A percentile compares a stretch with the other conserved stretches of the same genome.
Conservation (phyloP, 176 grass and related monocot genomes). For the Olyra latifolia region DNA sequence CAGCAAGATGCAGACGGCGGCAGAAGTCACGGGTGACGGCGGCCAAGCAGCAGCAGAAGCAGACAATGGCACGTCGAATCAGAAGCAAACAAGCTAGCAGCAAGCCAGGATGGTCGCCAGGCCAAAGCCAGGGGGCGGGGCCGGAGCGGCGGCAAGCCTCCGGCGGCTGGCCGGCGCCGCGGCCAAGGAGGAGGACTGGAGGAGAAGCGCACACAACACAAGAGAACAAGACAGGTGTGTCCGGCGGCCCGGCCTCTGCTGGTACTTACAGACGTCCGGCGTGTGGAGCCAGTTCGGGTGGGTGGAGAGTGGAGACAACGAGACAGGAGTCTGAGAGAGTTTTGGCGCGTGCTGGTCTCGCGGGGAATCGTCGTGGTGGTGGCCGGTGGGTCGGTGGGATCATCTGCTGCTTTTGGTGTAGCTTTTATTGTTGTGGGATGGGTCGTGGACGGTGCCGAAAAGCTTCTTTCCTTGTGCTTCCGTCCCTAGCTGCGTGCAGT, state of each 20-base stretch:
- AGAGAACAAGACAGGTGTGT: conserved; percentile 10
- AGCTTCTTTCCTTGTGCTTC: conserved; percentile 10
- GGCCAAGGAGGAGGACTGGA: background rate
- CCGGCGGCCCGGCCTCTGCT: background rate
- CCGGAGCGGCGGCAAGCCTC: background rate
- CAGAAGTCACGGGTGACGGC: background rate
- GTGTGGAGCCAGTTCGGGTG: background rate
- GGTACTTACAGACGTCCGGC: background rate
- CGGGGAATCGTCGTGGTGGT: background rate
- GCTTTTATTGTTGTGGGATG: too few species aligned
- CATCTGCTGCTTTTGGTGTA: background rate
- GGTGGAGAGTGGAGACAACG: too few species aligned
- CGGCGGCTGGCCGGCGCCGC: background rate
- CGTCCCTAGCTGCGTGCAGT: too few species aligned
- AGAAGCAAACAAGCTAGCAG: background rate
- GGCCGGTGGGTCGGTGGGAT: background rate
- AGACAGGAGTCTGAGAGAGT: too few species aligned
- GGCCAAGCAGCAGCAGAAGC: background rate
- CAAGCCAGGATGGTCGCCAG: background rate
- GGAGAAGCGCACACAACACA: background rate
- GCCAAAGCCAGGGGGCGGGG: too few species aligned
- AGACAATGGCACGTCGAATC: background rate
- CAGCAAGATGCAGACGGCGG: background rate
- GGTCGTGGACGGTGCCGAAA: conserved; percentile 56
- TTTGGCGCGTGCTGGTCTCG: background rate